Evolutionary conservation across 2,329 filamentous ascomycete species (phyloP).

Genomic region (Dothistroma septosporum): DNA sequence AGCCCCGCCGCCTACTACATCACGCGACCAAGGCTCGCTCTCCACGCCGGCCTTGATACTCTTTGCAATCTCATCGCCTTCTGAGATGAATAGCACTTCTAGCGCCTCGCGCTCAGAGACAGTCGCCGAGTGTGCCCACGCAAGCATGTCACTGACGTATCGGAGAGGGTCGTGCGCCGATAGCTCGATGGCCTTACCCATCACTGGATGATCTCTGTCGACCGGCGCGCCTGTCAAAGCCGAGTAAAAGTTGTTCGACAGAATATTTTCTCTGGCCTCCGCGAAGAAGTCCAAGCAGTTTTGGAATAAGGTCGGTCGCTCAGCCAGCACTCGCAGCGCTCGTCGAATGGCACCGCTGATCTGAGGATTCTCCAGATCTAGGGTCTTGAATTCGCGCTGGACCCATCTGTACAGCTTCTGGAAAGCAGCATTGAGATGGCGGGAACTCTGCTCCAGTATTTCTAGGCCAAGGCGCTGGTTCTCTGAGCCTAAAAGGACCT

Average conservation of each 20-base stretch:
- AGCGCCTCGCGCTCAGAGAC: conserved; percentile 92
- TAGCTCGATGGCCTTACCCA: conserved; percentile 85
- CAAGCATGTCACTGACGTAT: conserved; percentile 95
- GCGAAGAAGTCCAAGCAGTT: conserved; percentile 91
- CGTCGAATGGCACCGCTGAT: conserved; percentile 80
- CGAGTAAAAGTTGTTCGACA: conserved; percentile 84
- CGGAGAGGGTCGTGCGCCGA: conserved; percentile 86
- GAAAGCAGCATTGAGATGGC: conserved; percentile 80
- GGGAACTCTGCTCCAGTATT: conserved; percentile 85
- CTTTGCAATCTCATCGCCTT: conserved; percentile 81
- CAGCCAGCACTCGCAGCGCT: conserved; percentile 80
- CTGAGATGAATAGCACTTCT: conserved; percentile 84
- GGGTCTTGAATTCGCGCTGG: conserved; percentile 83
- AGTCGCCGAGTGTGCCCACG: conserved; percentile 90
- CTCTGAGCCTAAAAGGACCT: conserved; percentile 83
- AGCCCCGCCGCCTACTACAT: conserved; percentile 45
- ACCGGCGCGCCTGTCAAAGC: conserved; percentile 73
- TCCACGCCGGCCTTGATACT: conserved; percentile 75
- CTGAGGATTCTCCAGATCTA: conserved; percentile 92
- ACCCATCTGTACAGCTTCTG: conserved; percentile 97
- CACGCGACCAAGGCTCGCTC: conserved; percentile 72
- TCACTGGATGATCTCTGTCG: conserved; percentile 47
- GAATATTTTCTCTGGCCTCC: conserved; percentile 77
- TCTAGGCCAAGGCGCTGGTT: conserved; percentile 84
- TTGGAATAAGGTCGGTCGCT: conserved; percentile 85